A percentile compares a stretch with the other conserved stretches of the same genome.
phyloP scores from a whole-genome alignment of 2,329 filamentous ascomycete genomes.

The Diaporthe australafricana region DNA sequence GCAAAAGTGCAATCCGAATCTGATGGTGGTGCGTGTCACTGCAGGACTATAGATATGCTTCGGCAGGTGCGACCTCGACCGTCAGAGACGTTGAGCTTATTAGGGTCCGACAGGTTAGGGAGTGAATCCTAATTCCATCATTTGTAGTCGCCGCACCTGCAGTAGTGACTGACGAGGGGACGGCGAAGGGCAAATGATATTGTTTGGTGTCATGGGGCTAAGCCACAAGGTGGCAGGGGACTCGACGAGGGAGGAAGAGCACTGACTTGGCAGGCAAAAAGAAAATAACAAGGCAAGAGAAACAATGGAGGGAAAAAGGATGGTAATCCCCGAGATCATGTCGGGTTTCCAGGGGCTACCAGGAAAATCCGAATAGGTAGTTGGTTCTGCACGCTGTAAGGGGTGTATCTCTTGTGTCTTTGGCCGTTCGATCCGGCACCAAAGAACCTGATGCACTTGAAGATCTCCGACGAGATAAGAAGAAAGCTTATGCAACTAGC shows the following conservation, averaged over 20 bases:
- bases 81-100: background rate
- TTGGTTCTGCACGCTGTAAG: slow-evolving; percentile 20
- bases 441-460: background rate
- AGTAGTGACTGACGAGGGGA: background rate
- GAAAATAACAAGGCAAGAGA: slow-evolving; percentile 6
- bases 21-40: background rate
- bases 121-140: background rate
- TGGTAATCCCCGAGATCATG: slow-evolving; percentile 9
- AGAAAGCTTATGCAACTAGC: background rate
- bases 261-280: background rate
- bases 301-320: slow-evolving; percentile 10
- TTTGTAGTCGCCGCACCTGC: background rate
- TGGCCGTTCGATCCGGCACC: slow-evolving; percentile 4
- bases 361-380: background rate
- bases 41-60: background rate
- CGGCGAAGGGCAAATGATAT: background rate
- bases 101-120: background rate
- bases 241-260: slow-evolving; percentile 6
- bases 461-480: background rate
- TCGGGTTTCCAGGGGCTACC: background rate
- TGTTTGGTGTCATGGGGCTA: slow-evolving; percentile 1
- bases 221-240: slow-evolving; percentile 12
- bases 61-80: background rate
- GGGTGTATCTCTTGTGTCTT: background rate
- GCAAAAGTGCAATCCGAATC: background rate